Percentiles rank a stretch among this genome's conserved stretches.
Conservation (phyloP, 78 protist species). For the Planoprotostelium fungivorum region DNA sequence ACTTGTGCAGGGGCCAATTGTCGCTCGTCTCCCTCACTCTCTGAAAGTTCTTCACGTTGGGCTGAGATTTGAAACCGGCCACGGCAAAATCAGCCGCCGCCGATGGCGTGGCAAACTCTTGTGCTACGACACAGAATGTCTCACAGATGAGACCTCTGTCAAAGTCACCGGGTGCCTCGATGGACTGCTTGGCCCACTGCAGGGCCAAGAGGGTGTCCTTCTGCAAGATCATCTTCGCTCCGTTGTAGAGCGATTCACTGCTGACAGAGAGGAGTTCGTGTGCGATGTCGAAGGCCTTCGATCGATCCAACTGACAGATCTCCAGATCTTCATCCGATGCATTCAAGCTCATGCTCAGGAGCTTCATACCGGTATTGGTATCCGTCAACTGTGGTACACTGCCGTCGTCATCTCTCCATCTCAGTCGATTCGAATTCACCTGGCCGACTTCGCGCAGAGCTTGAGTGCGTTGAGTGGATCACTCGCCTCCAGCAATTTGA, state of each 20-base stretch:
- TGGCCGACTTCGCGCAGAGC: too few relatives aligned
- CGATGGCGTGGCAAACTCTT: not conserved
- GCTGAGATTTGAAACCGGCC: not conserved
- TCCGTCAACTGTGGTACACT: too few relatives aligned
- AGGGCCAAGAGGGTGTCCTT: not conserved
- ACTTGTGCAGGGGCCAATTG: not conserved
- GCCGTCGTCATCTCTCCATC: too few relatives aligned
- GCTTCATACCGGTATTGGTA: too few relatives aligned
- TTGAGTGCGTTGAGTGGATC: too few relatives aligned
- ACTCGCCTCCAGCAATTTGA: too few relatives aligned
- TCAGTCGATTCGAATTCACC: too few relatives aligned
- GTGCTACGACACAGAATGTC: not conserved
- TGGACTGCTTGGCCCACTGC: not conserved
- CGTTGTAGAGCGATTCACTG: not conserved
- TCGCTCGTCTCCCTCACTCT: not conserved
- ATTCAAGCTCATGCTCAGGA: too few relatives aligned
- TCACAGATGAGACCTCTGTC: not conserved
- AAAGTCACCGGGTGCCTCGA: not conserved
- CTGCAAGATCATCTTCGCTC: not conserved
- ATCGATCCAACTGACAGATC: not conserved
- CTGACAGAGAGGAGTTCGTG: too few relatives aligned
- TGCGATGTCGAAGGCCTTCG: too few relatives aligned
- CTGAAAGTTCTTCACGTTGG: not conserved
- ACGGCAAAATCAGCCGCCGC: not conserved
- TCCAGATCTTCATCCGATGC: not conserved